Percentiles rank a stretch among this genome's conserved stretches.
Evolutionary conservation across 202 grass and related monocot species (phyloP).

Genomic region (Schoenoplectus tabernaemontani): DNA sequence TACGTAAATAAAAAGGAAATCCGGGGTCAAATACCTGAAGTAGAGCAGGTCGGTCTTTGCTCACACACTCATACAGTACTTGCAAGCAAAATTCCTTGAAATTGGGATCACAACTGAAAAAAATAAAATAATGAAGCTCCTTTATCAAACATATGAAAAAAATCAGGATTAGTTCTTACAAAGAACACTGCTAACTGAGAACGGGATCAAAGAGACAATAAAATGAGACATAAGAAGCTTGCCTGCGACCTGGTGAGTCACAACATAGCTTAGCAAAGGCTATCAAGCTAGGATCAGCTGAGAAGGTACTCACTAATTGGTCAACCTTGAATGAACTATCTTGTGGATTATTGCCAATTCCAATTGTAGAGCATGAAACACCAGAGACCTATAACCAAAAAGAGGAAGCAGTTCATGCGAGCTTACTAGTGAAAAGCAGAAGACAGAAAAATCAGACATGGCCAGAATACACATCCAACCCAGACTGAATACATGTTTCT

Average conservation of each 20-base stretch:
- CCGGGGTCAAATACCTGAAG: slow-evolving; percentile 50
- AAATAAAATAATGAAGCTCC: slow-evolving; percentile 7
- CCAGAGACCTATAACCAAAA: slow-evolving; percentile 52
- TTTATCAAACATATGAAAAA: slow-evolving; percentile 9
- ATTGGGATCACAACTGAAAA: slow-evolving; percentile 63
- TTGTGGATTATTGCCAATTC: slow-evolving; percentile 25
- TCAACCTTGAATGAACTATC: slow-evolving; percentile 54
- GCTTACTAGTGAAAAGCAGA: background rate
- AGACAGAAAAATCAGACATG: background rate
- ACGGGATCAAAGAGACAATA: background rate
- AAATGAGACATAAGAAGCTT: slow-evolving; percentile 24
- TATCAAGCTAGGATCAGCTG: slow-evolving; percentile 88
- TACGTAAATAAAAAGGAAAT: slow-evolving; percentile 8
- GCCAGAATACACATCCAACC: background rate
- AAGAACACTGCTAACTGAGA: background rate
- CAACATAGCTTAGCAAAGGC: slow-evolving; percentile 86
- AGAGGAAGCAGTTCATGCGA: slow-evolving; percentile 8
- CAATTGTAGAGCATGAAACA: slow-evolving; percentile 29
- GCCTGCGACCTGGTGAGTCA: slow-evolving; percentile 56
- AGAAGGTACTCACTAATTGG: slow-evolving; percentile 90
- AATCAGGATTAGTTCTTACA: background rate
- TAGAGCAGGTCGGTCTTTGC: slow-evolving; percentile 86
- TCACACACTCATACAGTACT: slow-evolving; percentile 91
- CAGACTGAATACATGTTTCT: background rate
- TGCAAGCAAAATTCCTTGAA: slow-evolving; percentile 90